Evolutionary conservation across 2,329 filamentous ascomycete genomes (phyloP).

Genomic region (Myriosclerotinia duriaeana): DNA sequence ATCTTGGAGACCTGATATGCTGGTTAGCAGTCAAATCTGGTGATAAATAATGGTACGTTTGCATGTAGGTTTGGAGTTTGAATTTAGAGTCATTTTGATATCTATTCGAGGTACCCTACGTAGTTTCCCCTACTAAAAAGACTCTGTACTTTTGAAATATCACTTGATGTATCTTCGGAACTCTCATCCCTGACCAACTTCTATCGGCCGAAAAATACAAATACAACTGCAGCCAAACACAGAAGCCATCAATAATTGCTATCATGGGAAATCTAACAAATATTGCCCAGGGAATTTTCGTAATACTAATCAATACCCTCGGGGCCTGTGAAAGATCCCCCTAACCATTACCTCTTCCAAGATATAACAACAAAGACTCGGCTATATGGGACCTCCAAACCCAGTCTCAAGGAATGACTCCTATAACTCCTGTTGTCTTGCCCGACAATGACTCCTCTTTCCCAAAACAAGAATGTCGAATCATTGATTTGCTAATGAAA

Average conservation of each 20-base stretch:
- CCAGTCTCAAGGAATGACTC: conserved; percentile 9
- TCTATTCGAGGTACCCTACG: conserved; percentile 10
- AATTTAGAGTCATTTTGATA: not conserved
- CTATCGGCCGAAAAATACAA: not conserved
- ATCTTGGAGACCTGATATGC: conserved; percentile 34
- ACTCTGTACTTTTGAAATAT: not conserved
- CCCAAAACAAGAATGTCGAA: not conserved
- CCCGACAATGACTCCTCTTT: not conserved
- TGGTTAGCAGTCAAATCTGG: conserved; percentile 25
- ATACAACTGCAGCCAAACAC: not conserved
- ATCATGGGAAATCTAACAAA: not conserved
- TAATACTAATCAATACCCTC: not conserved
- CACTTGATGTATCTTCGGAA: conserved; percentile 1
- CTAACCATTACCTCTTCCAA: not conserved
- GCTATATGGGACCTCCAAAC: not conserved
- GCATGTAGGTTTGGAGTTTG: not conserved
- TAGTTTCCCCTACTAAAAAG: not conserved
- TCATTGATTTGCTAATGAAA: not conserved
- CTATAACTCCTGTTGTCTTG: not conserved
- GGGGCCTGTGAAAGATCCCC: not conserved
- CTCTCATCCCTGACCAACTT: not conserved
- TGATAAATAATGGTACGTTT: not conserved
- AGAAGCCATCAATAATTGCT: not conserved
- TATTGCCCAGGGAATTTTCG: not conserved
- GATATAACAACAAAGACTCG: not conserved